Evolutionary conservation across 495 filamentous ascomycete genomes (phyloP), one percentile per base, ranked within the genome.

Genomic region (Collariella sp.): DNA sequence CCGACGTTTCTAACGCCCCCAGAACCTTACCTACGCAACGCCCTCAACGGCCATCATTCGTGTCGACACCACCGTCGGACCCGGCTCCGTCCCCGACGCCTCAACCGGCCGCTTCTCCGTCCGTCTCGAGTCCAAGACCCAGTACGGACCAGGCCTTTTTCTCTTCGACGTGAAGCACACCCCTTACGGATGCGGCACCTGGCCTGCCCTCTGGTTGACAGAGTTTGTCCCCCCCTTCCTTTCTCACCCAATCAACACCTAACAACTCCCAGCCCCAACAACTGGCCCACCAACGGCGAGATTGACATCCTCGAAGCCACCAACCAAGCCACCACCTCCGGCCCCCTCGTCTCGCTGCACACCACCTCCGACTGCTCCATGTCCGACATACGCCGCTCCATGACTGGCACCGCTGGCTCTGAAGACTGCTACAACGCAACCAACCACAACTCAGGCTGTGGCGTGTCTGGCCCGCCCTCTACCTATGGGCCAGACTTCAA

Each of bases 261-360:
- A 38, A 38, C 35, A 38, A 11, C 16, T 38, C 7, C 9, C 39
- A 59, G 54, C 34, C 79, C 79, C 50, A 55, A 64, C 33, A 72
- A 80, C 71, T 88, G 85, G 85, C 85, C 85, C 22, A 64, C 65
- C n/a, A 72, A 80, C 57, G 85, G 85, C 52, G 84, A 88, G 63
- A 83, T 87, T 60, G 85, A 88, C 53, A 76, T 89, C 43, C 83
- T 90, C 69, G 85, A 89, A 66, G 80, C 83, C 36, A 82, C 83
- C 46, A 85, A 86, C 71, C 61, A 68, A 23, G 66, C 61, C 18
- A 64, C 71, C 13, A 64, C 71, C 13, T 59, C 69, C 33, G 67
- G 68, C 26, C 84, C 86, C 66, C 70, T 77, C 34, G 81, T 87
- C 75, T 78, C 83, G 38, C 73, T 87, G 5, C 84, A 88, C 73